Conservation (phyloP, 1,284 basidiomycete genomes). For the Puccinia novopanici region DNA sequence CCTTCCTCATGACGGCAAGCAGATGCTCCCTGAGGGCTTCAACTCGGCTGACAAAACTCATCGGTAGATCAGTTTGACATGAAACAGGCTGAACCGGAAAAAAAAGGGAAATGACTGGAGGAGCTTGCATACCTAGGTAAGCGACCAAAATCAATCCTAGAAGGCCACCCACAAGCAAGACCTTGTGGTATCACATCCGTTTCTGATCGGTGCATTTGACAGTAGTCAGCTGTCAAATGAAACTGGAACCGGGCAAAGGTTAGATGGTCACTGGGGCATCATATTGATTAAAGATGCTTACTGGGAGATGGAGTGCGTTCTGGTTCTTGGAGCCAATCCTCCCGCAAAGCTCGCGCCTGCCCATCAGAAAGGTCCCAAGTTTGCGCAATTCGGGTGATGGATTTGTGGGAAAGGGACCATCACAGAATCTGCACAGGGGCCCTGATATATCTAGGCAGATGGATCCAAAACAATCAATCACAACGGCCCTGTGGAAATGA, state of each 20-base stretch:
- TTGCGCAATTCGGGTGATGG: background rate
- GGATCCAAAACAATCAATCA: no score
- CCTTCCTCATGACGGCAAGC: no score
- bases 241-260: background rate
- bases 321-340: background rate
- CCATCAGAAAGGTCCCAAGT: background rate
- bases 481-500: no score
- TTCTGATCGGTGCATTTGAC: background rate
- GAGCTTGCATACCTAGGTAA: background rate
- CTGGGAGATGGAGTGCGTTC: background rate
- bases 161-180: background rate
- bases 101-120: no score
- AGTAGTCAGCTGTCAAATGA: background rate
- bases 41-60: no score
- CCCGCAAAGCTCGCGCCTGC: background rate
- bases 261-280: no score
- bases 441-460: background rate
- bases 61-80: no score
- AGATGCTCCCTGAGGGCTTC: no score
- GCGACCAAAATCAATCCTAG: background rate
- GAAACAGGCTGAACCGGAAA: no score
- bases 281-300: no score
- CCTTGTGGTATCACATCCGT: background rate
- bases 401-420: background rate
- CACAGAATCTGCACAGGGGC: background rate